Base-by-base conservation (phyloP, 2,329 filamentous ascomycete genomes). In the Fusarium lyarnte region DNA sequence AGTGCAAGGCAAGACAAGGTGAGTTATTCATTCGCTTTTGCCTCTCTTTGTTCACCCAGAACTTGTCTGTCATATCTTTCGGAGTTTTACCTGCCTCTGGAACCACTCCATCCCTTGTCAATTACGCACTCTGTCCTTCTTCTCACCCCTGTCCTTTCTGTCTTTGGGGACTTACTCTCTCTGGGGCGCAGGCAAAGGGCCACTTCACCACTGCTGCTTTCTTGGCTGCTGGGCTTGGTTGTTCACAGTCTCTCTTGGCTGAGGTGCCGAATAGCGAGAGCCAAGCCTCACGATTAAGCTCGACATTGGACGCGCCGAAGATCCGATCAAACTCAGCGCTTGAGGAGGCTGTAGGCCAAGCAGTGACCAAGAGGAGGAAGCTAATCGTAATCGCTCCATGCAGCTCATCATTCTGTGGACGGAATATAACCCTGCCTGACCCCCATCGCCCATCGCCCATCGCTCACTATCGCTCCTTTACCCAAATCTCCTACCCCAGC, bases 261-360 rank as follows among this genome's bases (percentile, higher is more conserved):
- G 58, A 53, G 55, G 68, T 74, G 71, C 72, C 69, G 72, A 72
- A 61, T 47, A 70, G 72, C 72, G 68, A 72, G 52, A 63, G 72
- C 72, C 72, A 74, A 74, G 72, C 72, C 72, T 58, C 59, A 58
- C 42, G 35, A 21, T 53, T 52, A 36, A 41, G 35, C 67, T 73
- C 49, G 55, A 70, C 58, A 55, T 52, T 64, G 41, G 49, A 60
- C 31, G 64, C 74, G 73, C 74, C 75, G 75, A 76, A 72, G 66
- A 77, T 66, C 73, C 64, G 69, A 76, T 70, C 72, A 73, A 70
- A 70, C 65, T 57, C 64, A 69, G 59, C 69, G 64, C 41, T 64
- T 54, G 41, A 45, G 57, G 61, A 42, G 61, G 61, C 53, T 57
- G 61, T 45, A 67, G 36, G 72, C 72, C 72, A 77, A 75, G 73